phyloP scores from a whole-genome alignment of 140 eudicot species.

The Bidens hawaiensis region DNA sequence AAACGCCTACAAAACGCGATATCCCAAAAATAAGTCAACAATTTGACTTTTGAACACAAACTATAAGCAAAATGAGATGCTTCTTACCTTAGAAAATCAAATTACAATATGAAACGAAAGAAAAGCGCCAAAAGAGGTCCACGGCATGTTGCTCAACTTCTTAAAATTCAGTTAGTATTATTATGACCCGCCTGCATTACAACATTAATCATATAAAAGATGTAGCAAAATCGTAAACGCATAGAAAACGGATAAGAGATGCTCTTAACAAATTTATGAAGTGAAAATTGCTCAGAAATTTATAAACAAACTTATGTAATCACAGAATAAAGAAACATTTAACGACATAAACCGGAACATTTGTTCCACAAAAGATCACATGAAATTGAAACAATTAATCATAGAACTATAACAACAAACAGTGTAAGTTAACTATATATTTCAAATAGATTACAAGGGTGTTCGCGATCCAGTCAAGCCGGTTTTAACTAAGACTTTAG shows the following conservation, averaged over 20 bases:
- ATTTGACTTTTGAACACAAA: slow-evolving; percentile 2
- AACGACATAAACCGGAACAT: not conserved
- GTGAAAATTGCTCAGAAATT: not conserved
- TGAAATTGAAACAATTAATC: too few relatives aligned
- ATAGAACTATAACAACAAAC: too few relatives aligned
- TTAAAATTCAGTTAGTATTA: not conserved
- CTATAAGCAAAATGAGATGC: not conserved
- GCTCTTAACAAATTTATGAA: not conserved
- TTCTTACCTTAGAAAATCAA: slow-evolving; percentile 15
- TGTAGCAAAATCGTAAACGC: not conserved
- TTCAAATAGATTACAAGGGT: too few relatives aligned
- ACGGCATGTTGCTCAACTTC: slow-evolving; percentile 56
- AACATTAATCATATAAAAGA: not conserved
- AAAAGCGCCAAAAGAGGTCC: slow-evolving; percentile 47
- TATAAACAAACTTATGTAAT: too few relatives aligned
- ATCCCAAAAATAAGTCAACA: slow-evolving; percentile 1
- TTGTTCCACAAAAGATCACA: too few relatives aligned
- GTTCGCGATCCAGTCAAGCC: too few relatives aligned
- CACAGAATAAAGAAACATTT: not conserved
- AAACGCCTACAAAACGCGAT: slow-evolving; percentile 20
- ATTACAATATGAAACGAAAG: slow-evolving; percentile 56
- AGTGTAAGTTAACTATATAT: too few relatives aligned
- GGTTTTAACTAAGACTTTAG: too few relatives aligned
- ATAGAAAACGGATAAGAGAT: not conserved
- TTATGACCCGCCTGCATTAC: slow-evolving; percentile 9